Base-by-base conservation (phyloP, 1,284 basidiomycete genomes). In the Apiotrichum montevideense region DNA sequence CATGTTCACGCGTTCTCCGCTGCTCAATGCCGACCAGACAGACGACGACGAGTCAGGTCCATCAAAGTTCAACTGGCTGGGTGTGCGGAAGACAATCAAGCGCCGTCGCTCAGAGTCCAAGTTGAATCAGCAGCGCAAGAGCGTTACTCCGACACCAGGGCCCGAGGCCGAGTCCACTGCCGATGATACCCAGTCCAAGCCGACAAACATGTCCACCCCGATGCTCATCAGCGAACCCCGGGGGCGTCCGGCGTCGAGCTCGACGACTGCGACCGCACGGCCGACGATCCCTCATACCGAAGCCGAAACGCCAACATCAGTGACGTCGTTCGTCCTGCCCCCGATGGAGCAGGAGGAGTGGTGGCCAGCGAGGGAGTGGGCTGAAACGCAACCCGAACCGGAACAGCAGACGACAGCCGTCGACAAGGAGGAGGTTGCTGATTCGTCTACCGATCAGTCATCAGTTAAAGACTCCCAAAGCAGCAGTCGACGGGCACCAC, bases 41-140 rank as follows among this genome's bases (percentile, higher is more conserved):
- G 53, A 58, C n/a, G 57, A 61, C 32, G 60, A 61, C 2, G 54
- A 63, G 6, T 21, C 43, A 8, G 46, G 57, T 7, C 63, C 68
- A 14, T 49, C 48, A n/a, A 67, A 72, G 35, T 53, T 73, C 35
- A 70, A 67, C 51, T 75, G 73, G 73, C 63, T 75, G 0, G 70
- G 71, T 1, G 65, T 75, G 9, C 63, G 55, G 54, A 74, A 71
- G 58, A 58, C 67, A 1, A 63, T 66, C 40, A 66, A 64, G 44
- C 56, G 71, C 15, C 62, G 67, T 8, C 56, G 61, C 8, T 73
- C 71, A 6, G 71, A 73, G 14, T 48, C 46, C 11, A 65, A 66
- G 49, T 48, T 71, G 21, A 51, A 55, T 11, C 52, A 55, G 35
- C 52, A 55, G 34, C 40, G 40, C 52, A 58, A 6, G 37, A 53